Evolutionary conservation across 2,329 filamentous ascomycete species (phyloP), one percentile per base, ranked within the genome.

Genomic region (Mariannaea sp.): DNA sequence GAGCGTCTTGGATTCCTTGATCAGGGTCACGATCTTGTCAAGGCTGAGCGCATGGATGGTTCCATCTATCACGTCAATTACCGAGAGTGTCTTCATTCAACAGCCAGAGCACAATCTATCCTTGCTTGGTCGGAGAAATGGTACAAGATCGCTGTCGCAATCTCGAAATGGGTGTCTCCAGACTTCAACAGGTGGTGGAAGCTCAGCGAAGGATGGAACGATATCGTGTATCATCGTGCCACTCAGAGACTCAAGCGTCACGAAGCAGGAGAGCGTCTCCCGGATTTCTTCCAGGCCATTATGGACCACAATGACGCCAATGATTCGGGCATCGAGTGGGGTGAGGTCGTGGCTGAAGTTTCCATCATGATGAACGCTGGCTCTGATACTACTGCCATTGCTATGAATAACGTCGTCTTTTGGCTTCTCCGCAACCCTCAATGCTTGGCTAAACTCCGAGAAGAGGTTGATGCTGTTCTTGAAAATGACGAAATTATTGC

Each of bases 341-440:
- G 82, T 19, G 82, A 86, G 65, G 78, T 84, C 9, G 75, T 81
- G 0, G 80, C 81, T 7, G 81, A 85, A 60, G 70, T 81, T 24
- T 72, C 66, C 38, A 80, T 77, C 63, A 83, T 83, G 74, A 76
- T 76, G 60, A 75, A 73, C 55, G 81, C 80, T 1, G 80, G 80
- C 5, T 75, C 70, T 3, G 78, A 75, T 16, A 82, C 80, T 0
- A 82, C 80, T 1, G 65, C 68, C 10, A 71, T 72, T 64, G 72
- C 80, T 13, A 75, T 85, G 62, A 73, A 74, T 7, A 81, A 83
- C 55, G 77, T 77, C 32, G 72, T 84, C 65, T 80, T 77, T 62
- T 74, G 77, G 55, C 72, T 85, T 1, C 68, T 84, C 79, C 0
- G 33, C 56, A 1, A 60, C 57, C 14, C 59, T 80, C 19, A 56